These are phyloP conservation scores for Pichia californica DNA, from an alignment of 805 yeast genomes.

Conservation along the genomic window DNA sequence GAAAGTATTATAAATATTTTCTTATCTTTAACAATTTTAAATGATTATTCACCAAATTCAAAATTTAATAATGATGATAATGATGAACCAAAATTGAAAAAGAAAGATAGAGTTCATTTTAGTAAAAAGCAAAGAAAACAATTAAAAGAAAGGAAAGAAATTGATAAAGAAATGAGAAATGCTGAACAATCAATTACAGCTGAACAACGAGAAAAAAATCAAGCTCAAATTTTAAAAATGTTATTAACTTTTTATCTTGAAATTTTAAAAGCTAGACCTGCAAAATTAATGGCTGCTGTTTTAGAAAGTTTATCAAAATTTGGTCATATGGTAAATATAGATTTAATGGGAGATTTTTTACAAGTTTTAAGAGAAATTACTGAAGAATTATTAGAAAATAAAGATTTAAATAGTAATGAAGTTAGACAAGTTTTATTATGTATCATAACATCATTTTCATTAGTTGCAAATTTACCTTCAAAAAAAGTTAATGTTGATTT, in stretches of 20 bases:
- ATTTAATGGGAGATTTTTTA: conserved; percentile 84
- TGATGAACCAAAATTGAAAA: conserved; percentile 49
- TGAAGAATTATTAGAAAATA: conserved; percentile 39
- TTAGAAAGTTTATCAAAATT: conserved; percentile 86
- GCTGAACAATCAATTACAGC: conserved; percentile 86
- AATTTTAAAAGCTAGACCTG: conserved; percentile 57
- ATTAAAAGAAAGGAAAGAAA: conserved; percentile 77
- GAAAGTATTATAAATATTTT: conserved; percentile 73
- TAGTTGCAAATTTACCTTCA: conserved; percentile 67
- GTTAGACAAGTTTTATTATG: conserved; percentile 74
- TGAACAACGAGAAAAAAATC: conserved; percentile 80
- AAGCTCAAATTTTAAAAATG: conserved; percentile 73
- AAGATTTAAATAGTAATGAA: conserved; percentile 38
- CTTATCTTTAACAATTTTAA: conserved; percentile 57
- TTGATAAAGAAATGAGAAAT: conserved; percentile 80
- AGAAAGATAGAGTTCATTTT: conserved; percentile 85
- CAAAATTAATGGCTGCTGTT: conserved; percentile 73
- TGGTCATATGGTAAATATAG: conserved; percentile 90
- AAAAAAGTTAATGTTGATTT: conserved; percentile 75
- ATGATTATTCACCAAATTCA: conserved; percentile 66
- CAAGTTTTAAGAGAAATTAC: conserved; percentile 84
- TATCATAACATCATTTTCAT: conserved; percentile 83
- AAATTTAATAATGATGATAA: conserved; percentile 35
- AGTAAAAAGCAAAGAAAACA: conserved; percentile 87
- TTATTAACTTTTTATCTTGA: conserved; percentile 71